These are phyloP conservation scores for Teratosphaeria viscida DNA, from an alignment of 2,329 filamentous ascomycete species.

Conservation along the genomic window DNA sequence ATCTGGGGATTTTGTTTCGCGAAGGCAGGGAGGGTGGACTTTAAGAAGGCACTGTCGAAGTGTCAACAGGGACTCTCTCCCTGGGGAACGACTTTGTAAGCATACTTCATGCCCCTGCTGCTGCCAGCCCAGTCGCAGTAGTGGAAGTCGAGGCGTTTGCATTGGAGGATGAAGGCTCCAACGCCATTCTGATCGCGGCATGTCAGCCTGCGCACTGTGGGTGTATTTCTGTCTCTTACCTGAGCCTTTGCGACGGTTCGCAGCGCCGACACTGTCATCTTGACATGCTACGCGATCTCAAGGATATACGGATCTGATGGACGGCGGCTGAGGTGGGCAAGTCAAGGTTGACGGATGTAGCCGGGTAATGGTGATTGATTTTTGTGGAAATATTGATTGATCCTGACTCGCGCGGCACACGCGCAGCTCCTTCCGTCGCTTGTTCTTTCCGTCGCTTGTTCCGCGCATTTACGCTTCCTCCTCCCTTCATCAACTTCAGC, in stretches of 20 bases:
- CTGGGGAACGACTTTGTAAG: background rate
- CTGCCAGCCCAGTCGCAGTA: slow-evolving; percentile 96
- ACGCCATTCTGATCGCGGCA: slow-evolving; percentile 66
- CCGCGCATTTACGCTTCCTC: background rate
- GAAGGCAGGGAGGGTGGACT: slow-evolving; percentile 64
- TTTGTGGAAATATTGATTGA: background rate
- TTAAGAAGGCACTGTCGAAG: slow-evolving; percentile 62
- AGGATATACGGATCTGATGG: background rate
- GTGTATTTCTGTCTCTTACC: slow-evolving; percentile 30
- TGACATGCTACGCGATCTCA: slow-evolving; percentile 3
- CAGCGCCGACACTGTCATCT: slow-evolving; percentile 41
- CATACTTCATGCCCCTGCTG: slow-evolving; percentile 86
- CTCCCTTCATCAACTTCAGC: background rate
- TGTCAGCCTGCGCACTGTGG: background rate
- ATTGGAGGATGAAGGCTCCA: slow-evolving; percentile 93
- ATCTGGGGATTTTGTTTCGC: slow-evolving; percentile 73
- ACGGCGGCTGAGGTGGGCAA: background rate
- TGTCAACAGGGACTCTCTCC: background rate
- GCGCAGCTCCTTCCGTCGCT: background rate
- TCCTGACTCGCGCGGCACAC: background rate
- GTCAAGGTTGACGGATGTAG: background rate
- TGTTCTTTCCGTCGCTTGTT: background rate
- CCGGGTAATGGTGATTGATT: background rate
- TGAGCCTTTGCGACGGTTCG: slow-evolving; percentile 46
- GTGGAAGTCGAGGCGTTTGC: slow-evolving; percentile 89